Percentiles rank a stretch among this genome's conserved stretches.
phyloP scores from a whole-genome alignment of 768 basidiomycete species.

The Termitomyces sp. region DNA sequence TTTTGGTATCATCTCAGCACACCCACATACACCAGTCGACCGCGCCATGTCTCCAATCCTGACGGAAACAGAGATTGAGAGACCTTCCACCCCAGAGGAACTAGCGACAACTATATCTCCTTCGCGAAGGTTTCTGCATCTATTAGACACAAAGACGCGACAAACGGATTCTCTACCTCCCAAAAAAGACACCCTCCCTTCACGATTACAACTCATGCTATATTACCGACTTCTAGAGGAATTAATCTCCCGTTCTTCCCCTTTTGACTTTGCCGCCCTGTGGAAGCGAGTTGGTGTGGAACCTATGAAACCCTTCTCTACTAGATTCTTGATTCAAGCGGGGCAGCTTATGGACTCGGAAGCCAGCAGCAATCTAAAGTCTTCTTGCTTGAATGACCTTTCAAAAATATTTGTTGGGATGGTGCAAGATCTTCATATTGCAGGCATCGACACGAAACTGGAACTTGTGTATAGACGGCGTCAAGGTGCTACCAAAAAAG shows the following conservation, averaged over 20 bases:
- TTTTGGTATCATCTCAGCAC: not conserved
- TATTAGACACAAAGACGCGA: conserved; percentile 75
- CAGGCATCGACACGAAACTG: conserved; percentile 35
- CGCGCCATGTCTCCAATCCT: not conserved
- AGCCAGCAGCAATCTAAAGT: conserved; percentile 14
- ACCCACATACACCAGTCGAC: not conserved
- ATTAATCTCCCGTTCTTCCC: conserved; percentile 38
- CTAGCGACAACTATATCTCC: conserved; percentile 13
- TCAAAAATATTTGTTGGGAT: conserved; percentile 26
- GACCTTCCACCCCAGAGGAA: not conserved
- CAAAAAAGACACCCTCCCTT: conserved; percentile 52
- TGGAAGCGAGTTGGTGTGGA: conserved; percentile 49
- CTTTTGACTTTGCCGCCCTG: conserved; percentile 50
- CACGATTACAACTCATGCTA: conserved; percentile 74
- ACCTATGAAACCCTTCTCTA: conserved; percentile 43
- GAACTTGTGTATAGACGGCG: conserved; percentile 49
- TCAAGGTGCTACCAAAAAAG: conserved; percentile 19
- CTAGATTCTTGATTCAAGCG: conserved; percentile 42
- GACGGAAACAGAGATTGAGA: not conserved
- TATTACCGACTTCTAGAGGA: conserved; percentile 64
- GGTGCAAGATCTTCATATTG: conserved; percentile 24
- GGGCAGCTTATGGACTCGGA: conserved; percentile 27
- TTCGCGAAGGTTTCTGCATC: conserved; percentile 27
- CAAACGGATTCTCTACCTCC: conserved; percentile 44
- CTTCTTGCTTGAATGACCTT: conserved; percentile 37